Evolutionary conservation across 768 basidiomycete genomes (phyloP).

Genomic region (Mycena capillaripes): DNA sequence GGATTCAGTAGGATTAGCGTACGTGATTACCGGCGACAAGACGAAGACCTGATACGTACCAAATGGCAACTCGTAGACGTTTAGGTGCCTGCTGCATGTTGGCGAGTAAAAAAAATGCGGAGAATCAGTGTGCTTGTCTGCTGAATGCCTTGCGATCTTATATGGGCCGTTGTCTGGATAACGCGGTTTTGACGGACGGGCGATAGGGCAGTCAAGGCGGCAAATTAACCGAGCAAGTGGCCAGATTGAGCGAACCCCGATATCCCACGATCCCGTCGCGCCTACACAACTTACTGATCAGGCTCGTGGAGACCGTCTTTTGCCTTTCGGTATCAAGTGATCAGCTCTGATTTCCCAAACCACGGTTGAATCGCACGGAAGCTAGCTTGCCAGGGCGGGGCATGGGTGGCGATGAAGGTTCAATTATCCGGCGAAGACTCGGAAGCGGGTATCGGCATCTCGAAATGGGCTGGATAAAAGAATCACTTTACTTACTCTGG

Average conservation of each 20-base stretch:
- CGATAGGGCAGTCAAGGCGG: constrained; percentile 27
- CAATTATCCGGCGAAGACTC: constrained; percentile 5
- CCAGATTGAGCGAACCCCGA: constrained; percentile 50
- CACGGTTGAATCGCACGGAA: constrained; percentile 31
- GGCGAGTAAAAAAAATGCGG: not conserved
- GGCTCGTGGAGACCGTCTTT: constrained; percentile 37
- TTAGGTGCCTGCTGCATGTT: constrained; percentile 41
- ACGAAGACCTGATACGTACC: constrained; percentile 52
- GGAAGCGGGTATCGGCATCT: not conserved
- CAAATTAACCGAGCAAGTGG: constrained; percentile 52
- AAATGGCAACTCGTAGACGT: constrained; percentile 67
- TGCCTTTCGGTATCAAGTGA: constrained; percentile 16
- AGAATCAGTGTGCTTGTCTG: not conserved
- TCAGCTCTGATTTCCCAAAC: not conserved
- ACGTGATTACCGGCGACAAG: constrained; percentile 30
- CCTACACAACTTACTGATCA: constrained; percentile 29
- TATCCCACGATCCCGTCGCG: constrained; percentile 62
- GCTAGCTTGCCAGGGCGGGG: not conserved
- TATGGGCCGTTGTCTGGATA: constrained; percentile 46
- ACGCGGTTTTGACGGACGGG: constrained; percentile 64
- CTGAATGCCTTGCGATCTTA: constrained; percentile 42
- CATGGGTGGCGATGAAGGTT: constrained; percentile 13
- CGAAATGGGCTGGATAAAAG: not conserved
- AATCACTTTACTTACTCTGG: not conserved
- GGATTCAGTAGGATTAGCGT: constrained; percentile 23